Evolutionary conservation across 2,329 filamentous ascomycete genomes (phyloP).

Genomic region (Hymenoscyphus linearis): DNA sequence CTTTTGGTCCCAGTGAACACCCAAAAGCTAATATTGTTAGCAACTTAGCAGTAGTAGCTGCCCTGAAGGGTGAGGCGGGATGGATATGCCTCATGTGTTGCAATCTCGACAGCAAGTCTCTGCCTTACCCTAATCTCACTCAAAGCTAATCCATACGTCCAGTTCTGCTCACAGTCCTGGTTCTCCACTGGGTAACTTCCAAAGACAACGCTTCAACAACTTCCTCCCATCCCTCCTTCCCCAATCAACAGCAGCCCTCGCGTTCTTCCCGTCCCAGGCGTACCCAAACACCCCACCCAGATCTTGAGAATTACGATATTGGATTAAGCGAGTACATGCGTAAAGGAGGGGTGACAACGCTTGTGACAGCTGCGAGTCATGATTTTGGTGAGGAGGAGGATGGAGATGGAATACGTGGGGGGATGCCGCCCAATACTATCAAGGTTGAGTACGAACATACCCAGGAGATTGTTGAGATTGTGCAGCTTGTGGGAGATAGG

Average conservation of each 20-base stretch:
- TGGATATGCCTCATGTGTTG: slow-evolving; percentile 64
- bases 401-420: slow-evolving; percentile 6
- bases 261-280: slow-evolving; percentile 2
- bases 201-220: slow-evolving; percentile 33
- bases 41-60: slow-evolving; percentile 54
- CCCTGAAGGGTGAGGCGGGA: slow-evolving; percentile 54
- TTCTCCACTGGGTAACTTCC: slow-evolving; percentile 56
- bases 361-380: slow-evolving; percentile 13
- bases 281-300: slow-evolving; percentile 2
- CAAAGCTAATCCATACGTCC: background rate
- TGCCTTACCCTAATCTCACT: background rate
- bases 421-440: slow-evolving; percentile 13
- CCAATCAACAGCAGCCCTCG: slow-evolving; percentile 4
- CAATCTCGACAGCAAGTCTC: slow-evolving; percentile 52
- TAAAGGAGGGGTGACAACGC: slow-evolving; percentile 17
- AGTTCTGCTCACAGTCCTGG: slow-evolving; percentile 55
- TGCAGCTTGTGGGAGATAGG: background rate
- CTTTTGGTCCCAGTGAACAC: background rate
- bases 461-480: slow-evolving; percentile 3
- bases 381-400: slow-evolving; percentile 7
- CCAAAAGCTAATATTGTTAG: slow-evolving; percentile 30
- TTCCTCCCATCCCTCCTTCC: slow-evolving; percentile 4
- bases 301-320: slow-evolving; percentile 5
- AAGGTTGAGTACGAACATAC: slow-evolving; percentile 16
- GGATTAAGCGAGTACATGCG: slow-evolving; percentile 13